Evolutionary conservation across 169 alveolate species (phyloP).

Genomic region (Plasmodium inui): DNA sequence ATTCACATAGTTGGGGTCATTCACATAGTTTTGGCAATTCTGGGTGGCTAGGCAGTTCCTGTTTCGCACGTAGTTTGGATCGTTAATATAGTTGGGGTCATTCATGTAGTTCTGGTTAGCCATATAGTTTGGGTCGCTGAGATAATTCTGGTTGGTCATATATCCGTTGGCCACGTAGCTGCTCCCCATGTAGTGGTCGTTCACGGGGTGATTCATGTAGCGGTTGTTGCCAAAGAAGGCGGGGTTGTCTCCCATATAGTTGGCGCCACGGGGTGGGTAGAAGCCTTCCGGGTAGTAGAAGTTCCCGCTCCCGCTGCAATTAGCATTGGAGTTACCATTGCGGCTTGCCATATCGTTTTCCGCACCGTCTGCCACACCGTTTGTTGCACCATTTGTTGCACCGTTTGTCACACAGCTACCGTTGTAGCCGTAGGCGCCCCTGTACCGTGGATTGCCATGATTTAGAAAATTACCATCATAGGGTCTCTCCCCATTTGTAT

Average conservation of each 20-base stretch:
- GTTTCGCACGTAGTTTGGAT: constrained; percentile 6
- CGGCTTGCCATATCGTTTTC: background rate
- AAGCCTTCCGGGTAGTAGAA: constrained; percentile 8
- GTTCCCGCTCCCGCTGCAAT: background rate
- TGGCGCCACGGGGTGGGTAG: constrained; percentile 15
- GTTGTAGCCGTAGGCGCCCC: background rate
- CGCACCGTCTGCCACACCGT: background rate
- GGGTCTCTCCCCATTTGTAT: constrained; percentile 27
- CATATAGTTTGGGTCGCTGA: constrained; percentile 1
- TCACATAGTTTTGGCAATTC: constrained; percentile 4
- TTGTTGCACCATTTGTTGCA: background rate
- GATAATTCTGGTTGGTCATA: background rate
- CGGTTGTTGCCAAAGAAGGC: constrained; percentile 30
- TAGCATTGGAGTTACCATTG: background rate
- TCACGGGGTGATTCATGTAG: constrained; percentile 31
- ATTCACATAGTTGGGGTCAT: background rate
- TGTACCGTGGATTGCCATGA: background rate
- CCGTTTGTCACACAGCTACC: background rate
- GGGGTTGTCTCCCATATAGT: constrained; percentile 30
- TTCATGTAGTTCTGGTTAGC: constrained; percentile 15
- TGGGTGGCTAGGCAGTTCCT: background rate
- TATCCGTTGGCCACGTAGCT: background rate
- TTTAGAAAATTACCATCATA: constrained; percentile 30
- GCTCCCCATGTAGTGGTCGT: background rate
- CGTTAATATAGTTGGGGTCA: constrained; percentile 18